These are phyloP conservation scores for Wickerhamomyces chaumierensis DNA, from an alignment of 805 yeast genomes.

Conservation along the genomic window DNA sequence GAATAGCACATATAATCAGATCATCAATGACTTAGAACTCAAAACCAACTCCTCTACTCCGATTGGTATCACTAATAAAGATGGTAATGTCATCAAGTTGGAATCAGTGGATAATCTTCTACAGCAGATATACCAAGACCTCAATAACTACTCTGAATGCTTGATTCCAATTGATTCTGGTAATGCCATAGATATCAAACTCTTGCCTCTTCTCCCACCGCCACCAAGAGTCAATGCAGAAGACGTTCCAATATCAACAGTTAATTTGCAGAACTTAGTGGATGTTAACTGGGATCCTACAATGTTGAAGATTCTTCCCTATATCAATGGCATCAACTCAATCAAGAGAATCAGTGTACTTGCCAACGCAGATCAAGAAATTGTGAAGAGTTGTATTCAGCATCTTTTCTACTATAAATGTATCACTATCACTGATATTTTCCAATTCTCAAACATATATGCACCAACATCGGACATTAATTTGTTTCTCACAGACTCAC, in stretches of 20 bases:
- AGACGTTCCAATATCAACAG: conserved; percentile 90
- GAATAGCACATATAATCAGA: conserved; percentile 16
- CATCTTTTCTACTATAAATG: conserved; percentile 87
- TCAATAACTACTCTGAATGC: conserved; percentile 93
- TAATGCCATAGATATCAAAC: conserved; percentile 82
- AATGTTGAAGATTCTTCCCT: conserved; percentile 77
- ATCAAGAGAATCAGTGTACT: conserved; percentile 64
- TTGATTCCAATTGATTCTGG: conserved; percentile 85
- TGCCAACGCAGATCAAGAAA: conserved; percentile 67
- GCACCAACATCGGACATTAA: conserved; percentile 79
- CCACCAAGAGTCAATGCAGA: conserved; percentile 62
- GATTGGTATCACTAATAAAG: conserved; percentile 13
- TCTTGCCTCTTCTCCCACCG: conserved; percentile 84
- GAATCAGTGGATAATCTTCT: conserved; percentile 62
- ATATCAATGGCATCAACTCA: conserved; percentile 81
- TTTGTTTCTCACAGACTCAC: conserved; percentile 48
- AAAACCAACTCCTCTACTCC: conserved; percentile 17
- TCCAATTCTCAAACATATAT: conserved; percentile 80
- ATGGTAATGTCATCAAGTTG: conserved; percentile 15
- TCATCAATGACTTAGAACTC: conserved; percentile 17
- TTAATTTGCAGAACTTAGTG: conserved; percentile 55
- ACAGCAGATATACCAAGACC: conserved; percentile 86
- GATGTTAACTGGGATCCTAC: conserved; percentile 98
- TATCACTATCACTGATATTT: conserved; percentile 71
- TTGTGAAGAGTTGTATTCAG: conserved; percentile 81